These are phyloP conservation scores for Skeletonema costatum DNA, from an alignment of 108 stramenopile species.

Conservation along the genomic window DNA sequence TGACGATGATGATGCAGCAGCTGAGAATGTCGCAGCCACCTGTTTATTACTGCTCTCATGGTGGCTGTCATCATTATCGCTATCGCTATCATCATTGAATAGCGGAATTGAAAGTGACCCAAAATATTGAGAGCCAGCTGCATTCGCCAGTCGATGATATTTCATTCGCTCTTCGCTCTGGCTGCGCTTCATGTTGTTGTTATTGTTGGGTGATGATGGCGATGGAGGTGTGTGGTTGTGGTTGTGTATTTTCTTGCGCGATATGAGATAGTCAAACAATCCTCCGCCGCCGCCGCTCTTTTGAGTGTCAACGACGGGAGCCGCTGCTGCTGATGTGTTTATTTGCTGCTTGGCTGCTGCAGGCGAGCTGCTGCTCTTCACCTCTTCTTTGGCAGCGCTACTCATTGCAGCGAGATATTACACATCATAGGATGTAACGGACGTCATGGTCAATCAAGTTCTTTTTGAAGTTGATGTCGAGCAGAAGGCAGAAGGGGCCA, in stretches of 20 bases:
- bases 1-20: background rate
- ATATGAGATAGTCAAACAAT: background rate
- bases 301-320: background rate
- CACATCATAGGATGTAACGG: too few relatives aligned
- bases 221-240: background rate
- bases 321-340: too few relatives aligned
- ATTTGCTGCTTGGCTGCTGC: too few relatives aligned
- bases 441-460: too few relatives aligned
- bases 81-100: background rate
- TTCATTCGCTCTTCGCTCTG: background rate
- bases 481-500: too few relatives aligned
- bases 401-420: too few relatives aligned
- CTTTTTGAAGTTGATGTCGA: too few relatives aligned
- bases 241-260: background rate
- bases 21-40: background rate
- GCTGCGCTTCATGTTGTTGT: too few relatives aligned
- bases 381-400: too few relatives aligned
- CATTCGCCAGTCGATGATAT: background rate
- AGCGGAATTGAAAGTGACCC: background rate
- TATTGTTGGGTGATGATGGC: background rate
- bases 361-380: too few relatives aligned
- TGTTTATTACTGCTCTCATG: background rate
- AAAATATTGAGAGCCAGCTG: slow-evolving; percentile 3
- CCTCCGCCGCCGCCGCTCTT: background rate
- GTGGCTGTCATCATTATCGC: background rate